Evolutionary conservation across 2,329 filamentous ascomycete species (phyloP).

Genomic region (Lecanicillium sp.): DNA sequence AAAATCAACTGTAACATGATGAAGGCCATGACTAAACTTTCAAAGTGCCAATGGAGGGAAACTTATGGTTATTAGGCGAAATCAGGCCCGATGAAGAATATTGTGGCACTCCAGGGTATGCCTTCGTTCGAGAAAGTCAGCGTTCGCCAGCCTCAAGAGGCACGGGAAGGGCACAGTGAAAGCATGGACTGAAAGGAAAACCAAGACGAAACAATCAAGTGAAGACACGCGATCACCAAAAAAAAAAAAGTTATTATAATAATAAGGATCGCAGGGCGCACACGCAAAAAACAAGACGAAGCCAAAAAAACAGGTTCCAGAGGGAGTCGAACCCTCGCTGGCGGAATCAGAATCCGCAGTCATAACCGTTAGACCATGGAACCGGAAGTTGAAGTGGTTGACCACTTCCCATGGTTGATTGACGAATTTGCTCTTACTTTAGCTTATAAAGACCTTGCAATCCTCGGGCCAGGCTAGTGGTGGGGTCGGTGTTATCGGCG

Average conservation of each 20-base stretch:
- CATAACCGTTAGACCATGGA: slow-evolving; percentile 33
- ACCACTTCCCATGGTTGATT: slow-evolving; percentile 22
- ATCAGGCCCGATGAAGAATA: no score
- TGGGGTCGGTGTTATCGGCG: slow-evolving; percentile 17
- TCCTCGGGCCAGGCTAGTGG: not conserved
- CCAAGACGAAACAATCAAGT: no score
- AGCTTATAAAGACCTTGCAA: not conserved
- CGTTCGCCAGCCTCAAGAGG: no score
- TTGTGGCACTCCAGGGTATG: no score
- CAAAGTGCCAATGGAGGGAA: no score
- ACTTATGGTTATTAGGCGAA: no score
- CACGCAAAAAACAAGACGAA: not conserved
- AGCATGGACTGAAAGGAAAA: no score
- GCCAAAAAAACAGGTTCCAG: slow-evolving; percentile 25
- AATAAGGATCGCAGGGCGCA: no score
- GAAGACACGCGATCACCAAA: not conserved
- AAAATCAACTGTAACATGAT: no score
- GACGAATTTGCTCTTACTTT: not conserved
- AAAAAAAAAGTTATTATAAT: not conserved
- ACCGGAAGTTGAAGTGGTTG: slow-evolving; percentile 24
- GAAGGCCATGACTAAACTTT: no score
- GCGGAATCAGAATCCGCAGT: slow-evolving; percentile 34
- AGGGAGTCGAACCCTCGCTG: slow-evolving; percentile 33
- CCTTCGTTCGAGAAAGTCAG: no score
- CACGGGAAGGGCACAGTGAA: no score